phyloP scores from a whole-genome alignment of 1,284 basidiomycete genomes.

The Cutaneotrichosporon cutaneum region DNA sequence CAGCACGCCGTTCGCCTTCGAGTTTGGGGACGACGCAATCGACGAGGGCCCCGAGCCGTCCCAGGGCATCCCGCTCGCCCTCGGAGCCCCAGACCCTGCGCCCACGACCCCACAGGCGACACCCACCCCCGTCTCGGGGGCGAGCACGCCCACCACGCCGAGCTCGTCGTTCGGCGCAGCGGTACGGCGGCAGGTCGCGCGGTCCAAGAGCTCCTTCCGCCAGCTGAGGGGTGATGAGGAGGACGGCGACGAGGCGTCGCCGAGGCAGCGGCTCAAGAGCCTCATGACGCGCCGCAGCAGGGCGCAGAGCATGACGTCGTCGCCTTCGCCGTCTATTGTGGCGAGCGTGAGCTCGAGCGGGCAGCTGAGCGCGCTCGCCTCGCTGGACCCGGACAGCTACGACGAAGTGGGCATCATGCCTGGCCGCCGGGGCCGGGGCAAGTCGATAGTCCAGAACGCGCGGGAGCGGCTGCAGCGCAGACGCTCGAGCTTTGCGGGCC shows the following conservation, averaged over 20 bases:
- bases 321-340: neutral
- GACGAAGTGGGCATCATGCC: conserved; percentile 3
- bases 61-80: neutral
- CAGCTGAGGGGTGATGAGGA: conserved; percentile 2
- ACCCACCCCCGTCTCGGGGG: neutral
- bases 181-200: conserved; percentile 14
- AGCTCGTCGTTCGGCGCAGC: conserved; percentile 8
- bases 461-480: conserved; percentile 10
- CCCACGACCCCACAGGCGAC: neutral
- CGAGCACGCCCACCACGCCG: neutral
- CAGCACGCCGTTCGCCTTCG: conserved; percentile 11
- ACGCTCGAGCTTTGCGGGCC: neutral
- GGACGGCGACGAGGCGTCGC: neutral
- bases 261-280: conserved; percentile 8
- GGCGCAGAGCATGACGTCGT: conserved; percentile 9
- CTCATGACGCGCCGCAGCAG: conserved; percentile 6
- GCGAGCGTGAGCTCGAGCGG: conserved; percentile 1
- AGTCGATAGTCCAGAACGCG: conserved; percentile 5
- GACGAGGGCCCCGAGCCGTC: neutral
- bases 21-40: conserved; percentile 1
- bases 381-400: conserved; percentile 1
- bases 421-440: neutral
- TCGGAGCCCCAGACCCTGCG: neutral
- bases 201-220: conserved; percentile 14
- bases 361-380: conserved; percentile 4